phyloP scores from a whole-genome alignment of 805 yeast species.

The Millerozyma acaciae region DNA sequence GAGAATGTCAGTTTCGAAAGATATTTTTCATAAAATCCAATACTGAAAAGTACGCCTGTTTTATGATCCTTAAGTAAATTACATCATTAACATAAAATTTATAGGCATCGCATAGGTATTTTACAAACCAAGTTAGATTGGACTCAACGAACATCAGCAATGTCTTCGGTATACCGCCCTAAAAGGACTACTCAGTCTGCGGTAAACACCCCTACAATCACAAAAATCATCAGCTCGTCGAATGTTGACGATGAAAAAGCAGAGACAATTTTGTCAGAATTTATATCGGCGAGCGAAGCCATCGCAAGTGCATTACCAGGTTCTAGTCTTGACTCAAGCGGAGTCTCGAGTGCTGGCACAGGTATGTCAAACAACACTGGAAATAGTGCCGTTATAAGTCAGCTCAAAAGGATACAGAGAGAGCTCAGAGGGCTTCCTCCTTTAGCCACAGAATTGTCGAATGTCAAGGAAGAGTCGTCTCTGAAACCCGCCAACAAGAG shows the following conservation, averaged over 20 bases:
- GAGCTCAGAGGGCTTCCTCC: slow-evolving; percentile 82
- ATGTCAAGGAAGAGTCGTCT: slow-evolving; percentile 9
- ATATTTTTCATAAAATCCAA: too few species aligned
- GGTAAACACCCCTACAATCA: slow-evolving; percentile 45
- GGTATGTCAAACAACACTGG: slow-evolving; percentile 32
- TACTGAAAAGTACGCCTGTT: too few species aligned
- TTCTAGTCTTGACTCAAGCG: slow-evolving; percentile 22
- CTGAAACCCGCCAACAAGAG: slow-evolving; percentile 17
- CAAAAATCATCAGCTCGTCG: slow-evolving; percentile 26
- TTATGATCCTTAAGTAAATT: too few species aligned
- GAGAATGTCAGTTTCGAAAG: too few species aligned
- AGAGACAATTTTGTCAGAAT: slow-evolving; percentile 42
- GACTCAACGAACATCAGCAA: not conserved
- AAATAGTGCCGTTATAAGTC: slow-evolving; percentile 46
- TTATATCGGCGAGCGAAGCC: slow-evolving; percentile 37
- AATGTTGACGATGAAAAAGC: slow-evolving; percentile 38
- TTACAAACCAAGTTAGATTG: too few species aligned
- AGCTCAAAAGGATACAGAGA: slow-evolving; percentile 69
- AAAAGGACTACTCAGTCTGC: slow-evolving; percentile 42
- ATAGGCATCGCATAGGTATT: too few species aligned
- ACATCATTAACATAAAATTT: too few species aligned
- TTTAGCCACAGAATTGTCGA: slow-evolving; percentile 11
- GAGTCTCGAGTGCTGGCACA: slow-evolving; percentile 14
- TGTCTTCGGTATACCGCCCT: slow-evolving; percentile 30
- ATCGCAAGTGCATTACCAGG: slow-evolving; percentile 22